Base-by-base conservation (phyloP, 176 grass and related monocot genomes). In the Aegilops tauschii region DNA sequence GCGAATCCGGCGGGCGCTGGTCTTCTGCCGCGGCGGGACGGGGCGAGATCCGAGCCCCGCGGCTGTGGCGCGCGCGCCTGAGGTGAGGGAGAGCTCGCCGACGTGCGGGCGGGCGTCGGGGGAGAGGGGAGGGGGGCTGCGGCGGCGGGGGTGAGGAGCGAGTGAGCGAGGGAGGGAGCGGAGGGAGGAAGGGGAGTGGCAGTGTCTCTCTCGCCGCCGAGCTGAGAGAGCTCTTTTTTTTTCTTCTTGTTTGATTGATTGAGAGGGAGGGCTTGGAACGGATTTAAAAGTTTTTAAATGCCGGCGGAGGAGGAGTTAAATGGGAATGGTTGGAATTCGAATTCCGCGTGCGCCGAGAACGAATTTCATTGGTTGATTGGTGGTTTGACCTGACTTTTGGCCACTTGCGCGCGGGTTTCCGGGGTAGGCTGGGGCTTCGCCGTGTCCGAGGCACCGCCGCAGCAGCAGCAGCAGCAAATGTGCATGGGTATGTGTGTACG, bases 261-360 rank as follows among this genome's bases (percentile, higher is more conserved):
- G 39, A 37, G 36, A 9, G 2, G 36, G 31, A 9, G 66, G 12
- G 8, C 23, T 35, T 3, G 67, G 67, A 37, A 20, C 0, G 5
- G 54, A 8, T 70, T 70, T 39, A n/a, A 70, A 69, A 69, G 67
- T 69, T 69, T 69, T 69, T 69, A 69, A 35, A 68, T 59, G 56
- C 54, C 7, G 17, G 54, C 17, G 54, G 34, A 35, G 34, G 34
- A 35, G 34, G 50, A 54, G 12, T 49, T 49, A 4, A 42, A 42
- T 9, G 8, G 44, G 44, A 13, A 13, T 47, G 44, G 12, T 49
- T 49, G 45, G 45, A 49, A 49, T 13, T 12, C 45, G 49, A 58
- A 58, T 21, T 58, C 1, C 18, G 54, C 54, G 14, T 52, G 49
- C 49, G 14, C 49, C 3, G 0, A 4, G 3, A 52, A 17, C 49